phyloP scores from a whole-genome alignment of 805 yeast genomes.

The Starmerella stellata region DNA sequence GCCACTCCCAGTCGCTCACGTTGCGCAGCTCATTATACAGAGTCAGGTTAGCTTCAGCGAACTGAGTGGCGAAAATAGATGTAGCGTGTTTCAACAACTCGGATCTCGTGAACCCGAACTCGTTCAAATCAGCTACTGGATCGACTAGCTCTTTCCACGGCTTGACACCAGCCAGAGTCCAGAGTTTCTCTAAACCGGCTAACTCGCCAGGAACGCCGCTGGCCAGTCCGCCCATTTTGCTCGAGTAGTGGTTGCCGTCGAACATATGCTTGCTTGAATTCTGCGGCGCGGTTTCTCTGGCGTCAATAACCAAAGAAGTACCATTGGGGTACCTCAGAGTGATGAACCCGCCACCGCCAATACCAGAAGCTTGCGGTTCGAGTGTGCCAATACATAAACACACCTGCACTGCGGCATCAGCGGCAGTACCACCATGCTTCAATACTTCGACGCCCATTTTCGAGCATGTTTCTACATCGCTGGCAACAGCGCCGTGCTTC shows the following conservation, averaged over 20 bases:
- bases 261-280: slow-evolving; percentile 50
- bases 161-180: slow-evolving; percentile 39
- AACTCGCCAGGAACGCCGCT: slow-evolving; percentile 84
- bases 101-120: slow-evolving; percentile 44
- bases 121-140: slow-evolving; percentile 54
- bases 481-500: slow-evolving; percentile 44
- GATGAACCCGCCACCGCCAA: slow-evolving; percentile 84
- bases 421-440: slow-evolving; percentile 52
- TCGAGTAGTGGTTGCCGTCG: slow-evolving; percentile 26
- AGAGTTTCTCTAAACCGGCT: slow-evolving; percentile 56
- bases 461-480: slow-evolving; percentile 49
- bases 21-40: slow-evolving; percentile 2
- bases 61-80: slow-evolving; percentile 7
- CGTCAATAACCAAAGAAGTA: slow-evolving; percentile 51
- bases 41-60: slow-evolving; percentile 22
- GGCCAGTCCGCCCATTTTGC: slow-evolving; percentile 73
- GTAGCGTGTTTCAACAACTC: slow-evolving; percentile 31
- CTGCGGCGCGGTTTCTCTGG: slow-evolving; percentile 74
- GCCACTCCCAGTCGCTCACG: slow-evolving; percentile 21
- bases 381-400: slow-evolving; percentile 75
- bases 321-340: slow-evolving; percentile 30
- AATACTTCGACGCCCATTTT: slow-evolving; percentile 41
- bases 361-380: slow-evolving; percentile 69
- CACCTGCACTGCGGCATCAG: slow-evolving; percentile 81
- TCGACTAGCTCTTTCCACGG: slow-evolving; percentile 54